Percentiles rank a stretch among this genome's conserved stretches.
Evolutionary conservation across 164 flowering plant genomes (phyloP).

Genomic region (Echeveria elegans): DNA sequence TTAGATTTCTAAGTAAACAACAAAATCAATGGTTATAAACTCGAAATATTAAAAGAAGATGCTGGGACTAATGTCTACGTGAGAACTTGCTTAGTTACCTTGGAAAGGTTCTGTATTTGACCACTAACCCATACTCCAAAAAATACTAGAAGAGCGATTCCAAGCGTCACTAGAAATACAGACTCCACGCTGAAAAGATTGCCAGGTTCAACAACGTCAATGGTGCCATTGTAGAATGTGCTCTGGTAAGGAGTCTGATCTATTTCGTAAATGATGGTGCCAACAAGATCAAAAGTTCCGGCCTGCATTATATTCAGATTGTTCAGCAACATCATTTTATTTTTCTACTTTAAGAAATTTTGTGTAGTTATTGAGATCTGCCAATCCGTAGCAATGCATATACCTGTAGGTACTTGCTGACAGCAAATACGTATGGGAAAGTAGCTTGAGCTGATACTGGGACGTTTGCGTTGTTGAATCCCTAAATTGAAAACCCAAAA

Average conservation of each 20-base stretch:
- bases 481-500: slow-evolving; percentile 24
- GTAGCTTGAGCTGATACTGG: slow-evolving; percentile 77
- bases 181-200: slow-evolving; percentile 72
- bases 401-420: slow-evolving; percentile 94
- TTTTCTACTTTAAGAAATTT: background rate
- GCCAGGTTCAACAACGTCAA: slow-evolving; percentile 89
- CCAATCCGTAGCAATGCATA: background rate
- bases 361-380: background rate
- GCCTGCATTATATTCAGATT: slow-evolving; percentile 40
- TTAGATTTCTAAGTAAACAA: slow-evolving; percentile 56
- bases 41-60: background rate
- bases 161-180: slow-evolving; percentile 74
- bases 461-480: slow-evolving; percentile 65
- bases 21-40: background rate
- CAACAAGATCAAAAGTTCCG: slow-evolving; percentile 93
- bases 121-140: slow-evolving; percentile 65
- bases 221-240: slow-evolving; percentile 84
- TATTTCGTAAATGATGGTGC: slow-evolving; percentile 78
- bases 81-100: slow-evolving; percentile 33
- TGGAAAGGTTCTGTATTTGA: slow-evolving; percentile 59
- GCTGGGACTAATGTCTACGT: background rate
- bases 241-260: slow-evolving; percentile 68
- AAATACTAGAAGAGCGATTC: slow-evolving; percentile 57
- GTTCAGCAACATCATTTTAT: background rate
- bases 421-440: slow-evolving; percentile 75